A percentile compares a stretch with the other conserved stretches of the same genome.
Evolutionary conservation across 768 basidiomycete genomes (phyloP).

Genomic region (Lentinula sp.): DNA sequence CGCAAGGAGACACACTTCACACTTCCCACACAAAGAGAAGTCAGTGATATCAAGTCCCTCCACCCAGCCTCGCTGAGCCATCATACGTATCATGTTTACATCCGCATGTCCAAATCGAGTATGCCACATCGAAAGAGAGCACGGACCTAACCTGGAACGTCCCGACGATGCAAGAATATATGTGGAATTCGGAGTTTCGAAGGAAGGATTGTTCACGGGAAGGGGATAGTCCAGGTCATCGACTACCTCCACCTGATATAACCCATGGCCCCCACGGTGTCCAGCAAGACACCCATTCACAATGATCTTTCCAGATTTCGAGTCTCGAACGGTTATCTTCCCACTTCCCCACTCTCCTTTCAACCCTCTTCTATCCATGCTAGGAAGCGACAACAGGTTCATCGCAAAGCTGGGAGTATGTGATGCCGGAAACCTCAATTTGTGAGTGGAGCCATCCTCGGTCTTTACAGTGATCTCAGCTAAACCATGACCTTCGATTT

Average conservation of each 20-base stretch:
- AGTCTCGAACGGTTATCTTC: background rate
- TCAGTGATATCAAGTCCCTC: background rate
- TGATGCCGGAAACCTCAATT: background rate
- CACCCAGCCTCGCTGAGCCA: background rate
- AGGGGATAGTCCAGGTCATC: no score
- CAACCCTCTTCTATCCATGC: background rate
- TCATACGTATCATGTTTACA: background rate
- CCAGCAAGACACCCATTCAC: background rate
- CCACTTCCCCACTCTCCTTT: background rate
- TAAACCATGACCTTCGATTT: background rate
- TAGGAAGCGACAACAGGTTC: background rate
- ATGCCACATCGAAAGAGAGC: background rate
- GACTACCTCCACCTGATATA: background rate
- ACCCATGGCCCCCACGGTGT: background rate
- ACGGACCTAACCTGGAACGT: background rate
- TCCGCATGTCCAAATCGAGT: background rate
- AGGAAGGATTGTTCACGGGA: background rate
- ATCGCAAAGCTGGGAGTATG: background rate
- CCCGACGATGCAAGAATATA: background rate
- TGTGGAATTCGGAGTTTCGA: background rate
- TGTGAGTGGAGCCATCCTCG: background rate
- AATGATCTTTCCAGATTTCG: background rate
- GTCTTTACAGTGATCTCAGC: background rate
- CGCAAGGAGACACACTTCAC: background rate
- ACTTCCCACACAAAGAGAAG: background rate